Evolutionary conservation across 805 yeast genomes (phyloP).

Genomic region (Candida lessepsii): DNA sequence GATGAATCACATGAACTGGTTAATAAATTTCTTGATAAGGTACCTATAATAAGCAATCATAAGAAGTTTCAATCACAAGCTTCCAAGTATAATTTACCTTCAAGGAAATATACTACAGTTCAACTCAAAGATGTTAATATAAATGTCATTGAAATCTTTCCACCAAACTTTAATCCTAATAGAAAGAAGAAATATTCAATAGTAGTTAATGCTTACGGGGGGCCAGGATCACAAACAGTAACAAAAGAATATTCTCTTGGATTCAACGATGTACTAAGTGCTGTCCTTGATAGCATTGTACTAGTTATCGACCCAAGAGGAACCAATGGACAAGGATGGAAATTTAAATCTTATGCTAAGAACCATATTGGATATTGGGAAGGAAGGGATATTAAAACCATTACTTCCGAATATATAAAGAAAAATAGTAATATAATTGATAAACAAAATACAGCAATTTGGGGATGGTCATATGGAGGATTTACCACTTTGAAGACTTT

Average conservation of each 20-base stretch:
- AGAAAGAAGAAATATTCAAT: constrained; percentile 52
- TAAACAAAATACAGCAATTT: constrained; percentile 56
- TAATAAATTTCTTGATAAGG: constrained; percentile 13
- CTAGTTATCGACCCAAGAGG: constrained; percentile 78
- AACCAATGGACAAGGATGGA: constrained; percentile 79
- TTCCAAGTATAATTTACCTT: constrained; percentile 49
- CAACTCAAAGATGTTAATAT: constrained; percentile 32
- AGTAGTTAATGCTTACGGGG: constrained; percentile 71
- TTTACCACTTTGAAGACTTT: constrained; percentile 71
- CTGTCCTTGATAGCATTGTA: constrained; percentile 58
- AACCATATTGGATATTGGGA: constrained; percentile 71
- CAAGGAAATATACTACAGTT: constrained; percentile 38
- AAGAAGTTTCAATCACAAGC: constrained; percentile 13
- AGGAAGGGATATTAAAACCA: constrained; percentile 61
- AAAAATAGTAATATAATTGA: constrained; percentile 50
- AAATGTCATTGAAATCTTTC: constrained; percentile 61
- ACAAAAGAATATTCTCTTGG: constrained; percentile 46
- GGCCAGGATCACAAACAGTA: constrained; percentile 73
- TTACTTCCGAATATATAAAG: constrained; percentile 49
- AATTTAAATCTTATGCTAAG: constrained; percentile 53
- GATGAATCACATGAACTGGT: constrained; percentile 10
- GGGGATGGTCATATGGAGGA: constrained; percentile 94
- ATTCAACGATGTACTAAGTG: constrained; percentile 59
- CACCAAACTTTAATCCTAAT: constrained; percentile 49
- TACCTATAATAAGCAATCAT: constrained; percentile 19